Evolutionary conservation across 2,329 filamentous ascomycete genomes (phyloP).

Genomic region (Laburnicola sp.): DNA sequence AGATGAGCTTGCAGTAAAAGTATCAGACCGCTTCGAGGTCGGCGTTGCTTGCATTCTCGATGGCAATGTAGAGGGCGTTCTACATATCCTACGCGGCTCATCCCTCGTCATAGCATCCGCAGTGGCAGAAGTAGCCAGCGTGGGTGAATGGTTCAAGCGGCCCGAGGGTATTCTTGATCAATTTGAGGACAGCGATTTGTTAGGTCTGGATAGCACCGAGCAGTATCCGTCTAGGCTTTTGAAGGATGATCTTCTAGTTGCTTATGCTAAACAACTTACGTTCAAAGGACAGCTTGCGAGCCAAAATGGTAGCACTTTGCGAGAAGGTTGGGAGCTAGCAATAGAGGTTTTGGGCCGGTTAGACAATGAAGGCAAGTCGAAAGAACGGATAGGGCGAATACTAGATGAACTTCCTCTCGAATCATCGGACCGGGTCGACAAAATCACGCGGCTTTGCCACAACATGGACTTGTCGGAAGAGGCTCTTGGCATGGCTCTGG

Average conservation of each 20-base stretch:
- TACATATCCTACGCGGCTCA: conserved; percentile 76
- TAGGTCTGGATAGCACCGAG: conserved; percentile 69
- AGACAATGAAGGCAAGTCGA: conserved; percentile 70
- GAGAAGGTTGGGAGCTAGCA: conserved; percentile 86
- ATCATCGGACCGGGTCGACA: conserved; percentile 74
- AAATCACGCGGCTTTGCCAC: conserved; percentile 76
- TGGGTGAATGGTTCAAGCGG: conserved; percentile 76
- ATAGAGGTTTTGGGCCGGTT: conserved; percentile 81
- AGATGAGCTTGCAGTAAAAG: conserved; percentile 71
- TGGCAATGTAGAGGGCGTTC: conserved; percentile 74
- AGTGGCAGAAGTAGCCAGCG: conserved; percentile 79
- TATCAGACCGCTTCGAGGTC: conserved; percentile 74
- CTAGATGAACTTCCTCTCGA: conserved; percentile 73
- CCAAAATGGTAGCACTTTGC: conserved; percentile 33
- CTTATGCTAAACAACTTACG: conserved; percentile 71
- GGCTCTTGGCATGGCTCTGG: conserved; percentile 80
- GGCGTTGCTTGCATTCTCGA: conserved; percentile 81
- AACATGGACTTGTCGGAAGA: conserved; percentile 77
- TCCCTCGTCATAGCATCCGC: conserved; percentile 78
- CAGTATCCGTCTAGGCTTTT: conserved; percentile 53
- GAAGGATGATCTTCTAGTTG: conserved; percentile 76
- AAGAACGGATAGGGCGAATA: conserved; percentile 73
- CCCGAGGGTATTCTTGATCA: conserved; percentile 60
- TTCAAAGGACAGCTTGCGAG: conserved; percentile 48
- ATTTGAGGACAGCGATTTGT: conserved; percentile 81